These are phyloP conservation scores for Arthrocladium fulminans DNA, from an alignment of 2,329 filamentous ascomycete species.

Conservation along the genomic window DNA sequence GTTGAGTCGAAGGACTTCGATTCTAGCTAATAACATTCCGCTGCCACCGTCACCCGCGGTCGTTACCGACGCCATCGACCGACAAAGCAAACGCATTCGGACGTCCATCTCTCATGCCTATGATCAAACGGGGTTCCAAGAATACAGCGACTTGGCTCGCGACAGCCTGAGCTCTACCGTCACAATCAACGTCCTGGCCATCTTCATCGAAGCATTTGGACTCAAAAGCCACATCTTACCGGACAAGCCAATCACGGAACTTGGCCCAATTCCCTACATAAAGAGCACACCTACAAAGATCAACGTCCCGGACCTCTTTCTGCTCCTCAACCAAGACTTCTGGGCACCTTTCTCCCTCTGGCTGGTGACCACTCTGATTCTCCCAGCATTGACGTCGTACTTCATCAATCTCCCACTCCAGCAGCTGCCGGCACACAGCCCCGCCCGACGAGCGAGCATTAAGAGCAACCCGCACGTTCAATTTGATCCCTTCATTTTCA, in stretches of 20 bases:
- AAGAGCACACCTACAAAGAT: constrained; percentile 53
- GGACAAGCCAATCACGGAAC: constrained; percentile 59
- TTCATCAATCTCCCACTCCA: constrained; percentile 77
- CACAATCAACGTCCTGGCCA: constrained; percentile 60
- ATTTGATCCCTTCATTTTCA: constrained; percentile 83
- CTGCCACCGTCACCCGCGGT: constrained; percentile 72
- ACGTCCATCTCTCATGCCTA: constrained; percentile 59
- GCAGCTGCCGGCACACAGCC: constrained; percentile 22
- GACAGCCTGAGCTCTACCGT: constrained; percentile 63
- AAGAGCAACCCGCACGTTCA: constrained; percentile 16
- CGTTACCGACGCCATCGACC: constrained; percentile 68
- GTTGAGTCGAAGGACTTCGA: constrained; percentile 29
- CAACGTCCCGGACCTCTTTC: constrained; percentile 70
- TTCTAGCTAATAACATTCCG: constrained; percentile 50
- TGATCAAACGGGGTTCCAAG: constrained; percentile 51
- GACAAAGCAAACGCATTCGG: constrained; percentile 44
- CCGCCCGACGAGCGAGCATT: constrained; percentile 30
- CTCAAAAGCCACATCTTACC: constrained; percentile 64
- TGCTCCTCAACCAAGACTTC: constrained; percentile 66
- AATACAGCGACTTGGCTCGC: constrained; percentile 57
- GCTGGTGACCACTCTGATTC: constrained; percentile 59
- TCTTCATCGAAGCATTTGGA: constrained; percentile 60
- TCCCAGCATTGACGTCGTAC: constrained; percentile 68
- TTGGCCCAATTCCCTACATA: constrained; percentile 53
- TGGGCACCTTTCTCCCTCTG: constrained; percentile 76